Base-by-base conservation (phyloP, 2,329 filamentous ascomycete genomes). In the Colletotrichum spinosum region DNA sequence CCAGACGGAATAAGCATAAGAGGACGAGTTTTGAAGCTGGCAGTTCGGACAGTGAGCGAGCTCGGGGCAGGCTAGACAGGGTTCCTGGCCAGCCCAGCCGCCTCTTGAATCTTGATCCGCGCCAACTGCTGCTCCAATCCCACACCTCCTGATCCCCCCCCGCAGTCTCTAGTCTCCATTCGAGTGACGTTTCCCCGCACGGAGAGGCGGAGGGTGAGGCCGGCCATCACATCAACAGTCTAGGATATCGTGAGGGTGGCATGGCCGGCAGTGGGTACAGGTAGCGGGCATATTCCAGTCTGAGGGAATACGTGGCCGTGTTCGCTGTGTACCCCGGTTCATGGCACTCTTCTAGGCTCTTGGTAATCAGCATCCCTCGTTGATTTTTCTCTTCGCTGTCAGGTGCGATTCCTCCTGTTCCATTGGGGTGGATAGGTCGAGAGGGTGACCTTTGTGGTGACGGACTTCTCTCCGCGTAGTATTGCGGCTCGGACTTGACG, bases 21-120 rank as follows among this genome's bases (percentile, higher is more conserved):
- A 38, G 25, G 37, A 33, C 9, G 39, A 39, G n/a, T n/a, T 25
- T 25, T 25, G 25, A 25, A 25, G 25, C 4, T 25, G 17, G 37
- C 42, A 46, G 42, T 55, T 55, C 53, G 53, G 53, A 48, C 13
- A 55, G 42, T 55, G 33, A 55, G 53, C 53, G 53, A 55, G 53
- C 41, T 38, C 42, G 25, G 12, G 42, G 53, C 53, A 55, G 41
- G 34, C 41, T 46, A 1, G 25, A 55, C 34, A 55, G 39, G 53
- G 41, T 55, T 4, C 25, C 25, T 55, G 41, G n/a, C 42, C 17
- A 15, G n/a, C 12, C 44, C 39, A 37, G 13, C 34, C 17, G 37
- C 42, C 41, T 55, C 53, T 46, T 6, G 53, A 46, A 55, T 12
- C 33, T 25, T 25, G 25, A 25, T 25, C 25, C 25, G 25, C 25